Base-by-base conservation (phyloP, 1,284 basidiomycete species). In the Moesziomyces sp. region DNA sequence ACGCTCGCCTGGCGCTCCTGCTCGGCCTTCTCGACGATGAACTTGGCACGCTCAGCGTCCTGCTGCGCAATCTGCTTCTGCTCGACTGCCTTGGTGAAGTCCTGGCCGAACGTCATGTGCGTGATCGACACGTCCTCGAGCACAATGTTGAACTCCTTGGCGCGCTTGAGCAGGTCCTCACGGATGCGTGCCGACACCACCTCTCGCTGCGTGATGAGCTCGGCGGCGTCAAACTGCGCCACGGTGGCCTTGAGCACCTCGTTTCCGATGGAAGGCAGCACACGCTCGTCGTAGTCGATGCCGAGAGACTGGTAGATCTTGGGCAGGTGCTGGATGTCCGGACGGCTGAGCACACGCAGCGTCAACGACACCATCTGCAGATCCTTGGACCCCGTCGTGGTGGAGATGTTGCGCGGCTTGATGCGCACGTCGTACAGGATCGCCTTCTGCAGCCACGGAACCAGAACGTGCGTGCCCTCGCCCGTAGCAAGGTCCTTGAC, bases 1-100 rank as follows among this genome's bases (percentile, higher is more conserved):
- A 99, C 95, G 7, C 93, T 91, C 1, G 96, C 97, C 87, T 99
- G 96, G 62, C 95, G 91, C 86, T 99, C 97, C 91, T 99, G 97
- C 85, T 99, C 96, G 38, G 97, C 82, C 74, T 81, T 95, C 86
- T 99, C 97, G 73, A 99, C 96, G 75, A 99, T 93, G 85, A 99
- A 99, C 86, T 97, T 98, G 71, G 96, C 96, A 48, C 97, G 90
- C 86, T 99, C 97, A 66, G 62, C 83, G 91, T 92, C 92, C 88
- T 96, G 94, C 84, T 95, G 94, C 24, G 93, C 94, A 83, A 96
- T 94, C 85, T 96, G 93, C 86, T 99, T 99, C 65, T 96, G 95
- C 87, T 99, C 97, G 18, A 99, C 97, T 38, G 97, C 97, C 57
- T 87, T 87, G 19, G 88, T 89, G 83, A 89, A 89, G 77, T 89